Evolutionary conservation across 1,284 basidiomycete genomes (phyloP).

Genomic region (Clitocybe nebularis): DNA sequence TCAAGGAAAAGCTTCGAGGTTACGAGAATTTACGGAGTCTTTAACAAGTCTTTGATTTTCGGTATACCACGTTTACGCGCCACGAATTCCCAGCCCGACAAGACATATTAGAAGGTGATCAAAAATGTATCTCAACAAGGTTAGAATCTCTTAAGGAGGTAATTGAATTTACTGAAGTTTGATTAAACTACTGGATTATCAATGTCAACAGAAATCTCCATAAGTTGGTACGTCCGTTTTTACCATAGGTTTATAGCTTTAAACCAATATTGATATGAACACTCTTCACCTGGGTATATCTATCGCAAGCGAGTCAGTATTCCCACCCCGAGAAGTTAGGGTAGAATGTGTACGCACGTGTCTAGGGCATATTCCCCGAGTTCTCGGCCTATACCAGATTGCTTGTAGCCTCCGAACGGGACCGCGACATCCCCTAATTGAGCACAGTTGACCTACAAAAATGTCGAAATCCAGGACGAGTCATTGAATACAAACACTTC

Average conservation of each 20-base stretch:
- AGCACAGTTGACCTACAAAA: conserved; percentile 63
- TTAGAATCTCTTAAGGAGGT: too few relatives aligned
- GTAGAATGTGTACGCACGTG: conserved; percentile 3
- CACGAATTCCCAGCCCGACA: too few relatives aligned
- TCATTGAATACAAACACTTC: neutral
- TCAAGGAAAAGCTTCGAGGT: too few relatives aligned
- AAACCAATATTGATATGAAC: conserved; percentile 29
- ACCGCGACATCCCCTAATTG: conserved; percentile 56
- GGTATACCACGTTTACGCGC: too few relatives aligned
- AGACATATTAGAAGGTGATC: too few relatives aligned
- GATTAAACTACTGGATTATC: too few relatives aligned
- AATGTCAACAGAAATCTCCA: too few relatives aligned
- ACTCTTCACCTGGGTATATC: conserved; percentile 32
- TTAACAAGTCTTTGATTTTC: too few relatives aligned
- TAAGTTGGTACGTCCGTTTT: too few relatives aligned
- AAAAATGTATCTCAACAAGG: too few relatives aligned
- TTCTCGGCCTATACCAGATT: conserved; percentile 73
- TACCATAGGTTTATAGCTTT: conserved; percentile 20
- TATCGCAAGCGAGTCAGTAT: conserved; percentile 6
- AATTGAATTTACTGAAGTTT: too few relatives aligned
- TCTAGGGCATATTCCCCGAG: conserved; percentile 11
- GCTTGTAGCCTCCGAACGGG: conserved; percentile 83
- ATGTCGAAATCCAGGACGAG: neutral
- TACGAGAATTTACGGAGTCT: too few relatives aligned
- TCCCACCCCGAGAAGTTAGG: neutral